These are phyloP conservation scores for Bromus sterilis DNA, from an alignment of 176 grass and related monocot genomes.

Conservation along the genomic window DNA sequence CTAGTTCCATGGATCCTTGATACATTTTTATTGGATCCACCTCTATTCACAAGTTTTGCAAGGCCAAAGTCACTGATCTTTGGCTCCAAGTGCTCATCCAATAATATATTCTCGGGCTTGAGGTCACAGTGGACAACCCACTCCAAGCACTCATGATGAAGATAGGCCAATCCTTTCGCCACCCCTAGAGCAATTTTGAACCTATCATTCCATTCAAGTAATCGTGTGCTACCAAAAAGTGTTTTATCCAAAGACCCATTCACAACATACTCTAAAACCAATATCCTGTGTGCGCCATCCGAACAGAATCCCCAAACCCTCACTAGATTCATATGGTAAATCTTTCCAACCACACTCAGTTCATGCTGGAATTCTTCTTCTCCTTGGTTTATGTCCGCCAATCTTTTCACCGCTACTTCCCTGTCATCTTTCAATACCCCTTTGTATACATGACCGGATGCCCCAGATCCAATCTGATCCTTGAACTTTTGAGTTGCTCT, in stretches of 20 bases:
- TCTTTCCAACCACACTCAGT: neutral
- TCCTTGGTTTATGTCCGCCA: neutral
- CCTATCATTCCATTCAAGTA: neutral
- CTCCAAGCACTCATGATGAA: neutral
- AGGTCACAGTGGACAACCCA: neutral
- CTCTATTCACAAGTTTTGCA: neutral
- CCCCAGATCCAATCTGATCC: neutral
- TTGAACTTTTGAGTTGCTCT: neutral
- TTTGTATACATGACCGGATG: neutral
- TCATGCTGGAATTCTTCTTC: constrained; percentile 6
- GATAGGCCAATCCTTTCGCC: constrained; percentile 1
- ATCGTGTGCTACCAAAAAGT: neutral
- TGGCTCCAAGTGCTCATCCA: neutral
- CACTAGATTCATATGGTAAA: constrained; percentile 5
- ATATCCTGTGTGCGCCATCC: neutral
- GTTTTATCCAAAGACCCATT: neutral
- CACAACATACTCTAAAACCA: neutral
- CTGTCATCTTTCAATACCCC: neutral
- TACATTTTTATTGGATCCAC: neutral
- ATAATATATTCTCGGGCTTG: neutral
- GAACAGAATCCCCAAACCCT: constrained; percentile 13
- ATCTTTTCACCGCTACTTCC: neutral
- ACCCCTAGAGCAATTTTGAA: neutral
- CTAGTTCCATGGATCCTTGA: neutral
- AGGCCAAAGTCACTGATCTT: neutral